Evolutionary conservation across 257 asterid genomes (phyloP).

Genomic region (Lavandula angustifolia): DNA sequence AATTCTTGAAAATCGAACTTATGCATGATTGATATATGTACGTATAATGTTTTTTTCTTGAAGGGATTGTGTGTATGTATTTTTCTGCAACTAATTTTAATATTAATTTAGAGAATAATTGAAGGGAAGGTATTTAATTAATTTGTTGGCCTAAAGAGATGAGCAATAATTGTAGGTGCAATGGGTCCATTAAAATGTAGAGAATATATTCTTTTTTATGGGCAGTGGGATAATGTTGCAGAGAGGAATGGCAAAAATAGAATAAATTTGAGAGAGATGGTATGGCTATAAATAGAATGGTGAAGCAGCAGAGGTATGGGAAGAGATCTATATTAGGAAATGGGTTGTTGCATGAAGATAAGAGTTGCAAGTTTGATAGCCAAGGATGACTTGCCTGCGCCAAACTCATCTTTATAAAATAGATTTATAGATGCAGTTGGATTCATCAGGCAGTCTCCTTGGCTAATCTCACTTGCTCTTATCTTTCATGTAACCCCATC

Average conservation of each 20-base stretch:
- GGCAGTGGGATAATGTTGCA: slow-evolving; percentile 35
- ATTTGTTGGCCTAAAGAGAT: no score
- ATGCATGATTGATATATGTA: no score
- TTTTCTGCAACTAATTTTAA: no score
- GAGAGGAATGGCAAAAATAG: slow-evolving; percentile 22
- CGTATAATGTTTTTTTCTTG: no score
- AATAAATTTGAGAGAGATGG: slow-evolving; percentile 8
- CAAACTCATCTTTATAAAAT: background rate
- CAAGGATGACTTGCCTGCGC: slow-evolving; percentile 56
- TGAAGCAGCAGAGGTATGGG: background rate
- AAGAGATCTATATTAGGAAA: background rate
- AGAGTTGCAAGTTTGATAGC: slow-evolving; percentile 42
- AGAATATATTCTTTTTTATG: slow-evolving; percentile 38
- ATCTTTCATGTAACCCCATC: slow-evolving; percentile 34
- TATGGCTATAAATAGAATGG: slow-evolving; percentile 38
- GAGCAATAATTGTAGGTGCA: background rate
- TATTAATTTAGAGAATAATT: no score
- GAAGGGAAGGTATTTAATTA: no score
- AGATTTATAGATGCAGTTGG: slow-evolving; percentile 22
- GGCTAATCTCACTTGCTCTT: slow-evolving; percentile 40
- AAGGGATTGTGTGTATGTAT: no score
- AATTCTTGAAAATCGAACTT: no score
- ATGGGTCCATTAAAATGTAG: slow-evolving; percentile 35
- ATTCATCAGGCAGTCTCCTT: slow-evolving; percentile 41
- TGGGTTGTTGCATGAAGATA: slow-evolving; percentile 40